These are phyloP conservation scores for Aureobasidium vineae DNA, from an alignment of 2,329 filamentous ascomycete genomes.

Conservation along the genomic window DNA sequence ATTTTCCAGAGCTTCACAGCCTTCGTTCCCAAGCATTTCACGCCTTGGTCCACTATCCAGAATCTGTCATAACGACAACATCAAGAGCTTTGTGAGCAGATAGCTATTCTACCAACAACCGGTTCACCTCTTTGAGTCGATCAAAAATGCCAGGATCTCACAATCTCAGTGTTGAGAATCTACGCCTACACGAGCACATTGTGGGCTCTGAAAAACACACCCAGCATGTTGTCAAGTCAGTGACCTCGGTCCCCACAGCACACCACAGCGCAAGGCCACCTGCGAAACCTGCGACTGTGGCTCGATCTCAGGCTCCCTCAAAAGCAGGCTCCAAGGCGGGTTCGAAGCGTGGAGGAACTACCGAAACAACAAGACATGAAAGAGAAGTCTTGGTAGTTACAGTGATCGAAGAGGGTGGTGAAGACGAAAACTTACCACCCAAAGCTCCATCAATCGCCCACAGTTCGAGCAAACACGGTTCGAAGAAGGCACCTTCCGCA, in stretches of 20 bases:
- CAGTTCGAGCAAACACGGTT: background rate
- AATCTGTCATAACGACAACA: background rate
- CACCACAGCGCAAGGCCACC: background rate
- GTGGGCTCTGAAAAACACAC: background rate
- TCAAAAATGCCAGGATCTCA: conserved; percentile 15
- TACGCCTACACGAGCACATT: conserved; percentile 8
- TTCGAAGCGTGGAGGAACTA: background rate
- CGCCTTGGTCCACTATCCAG: background rate
- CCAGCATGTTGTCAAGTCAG: background rate
- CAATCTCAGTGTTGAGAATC: conserved; percentile 18
- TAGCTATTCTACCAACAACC: background rate
- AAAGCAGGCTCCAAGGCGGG: background rate
- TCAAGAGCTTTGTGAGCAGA: background rate
- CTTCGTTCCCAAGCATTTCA: background rate
- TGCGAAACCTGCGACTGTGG: background rate
- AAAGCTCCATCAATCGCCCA: background rate
- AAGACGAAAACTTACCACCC: background rate
- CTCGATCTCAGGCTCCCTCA: background rate
- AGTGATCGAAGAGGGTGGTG: conserved; percentile 8
- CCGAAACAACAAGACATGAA: background rate
- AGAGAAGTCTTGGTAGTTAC: conserved; percentile 5
- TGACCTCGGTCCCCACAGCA: background rate
- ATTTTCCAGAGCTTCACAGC: background rate
- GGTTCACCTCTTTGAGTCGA: background rate
- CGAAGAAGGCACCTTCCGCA: background rate